These are phyloP conservation scores for Ophiostoma piceae DNA, from an alignment of 2,329 filamentous ascomycete species.

Conservation along the genomic window DNA sequence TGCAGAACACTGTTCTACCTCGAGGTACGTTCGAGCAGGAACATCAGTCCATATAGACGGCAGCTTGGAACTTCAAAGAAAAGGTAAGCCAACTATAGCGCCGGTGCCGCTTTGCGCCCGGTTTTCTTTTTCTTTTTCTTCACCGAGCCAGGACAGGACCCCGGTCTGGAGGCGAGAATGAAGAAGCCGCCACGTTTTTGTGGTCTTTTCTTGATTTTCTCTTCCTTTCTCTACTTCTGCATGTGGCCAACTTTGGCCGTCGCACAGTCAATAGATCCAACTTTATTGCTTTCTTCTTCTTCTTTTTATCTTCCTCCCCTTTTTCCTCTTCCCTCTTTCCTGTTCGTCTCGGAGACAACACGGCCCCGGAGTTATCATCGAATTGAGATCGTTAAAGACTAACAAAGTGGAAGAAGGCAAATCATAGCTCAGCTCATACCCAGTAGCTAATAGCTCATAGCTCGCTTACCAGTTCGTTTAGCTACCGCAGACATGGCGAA, in stretches of 20 bases:
- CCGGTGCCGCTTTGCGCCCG: neutral
- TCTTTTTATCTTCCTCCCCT: neutral
- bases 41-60: neutral
- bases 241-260: neutral
- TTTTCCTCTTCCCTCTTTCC: neutral
- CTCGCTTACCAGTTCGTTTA: neutral
- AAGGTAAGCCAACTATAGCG: neutral
- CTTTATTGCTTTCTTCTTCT: no score
- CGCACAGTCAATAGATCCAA: neutral
- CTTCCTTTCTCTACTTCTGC: neutral
- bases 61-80: neutral
- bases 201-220: neutral
- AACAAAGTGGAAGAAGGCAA: conserved; percentile 12
- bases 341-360: neutral
- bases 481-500: conserved; percentile 22
- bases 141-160: neutral
- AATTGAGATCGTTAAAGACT: neutral
- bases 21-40: neutral
- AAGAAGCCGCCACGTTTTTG: neutral
- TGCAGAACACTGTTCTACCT: neutral
- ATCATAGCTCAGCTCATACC: neutral
- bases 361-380: neutral
- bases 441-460: no score
- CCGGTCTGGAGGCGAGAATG: neutral
- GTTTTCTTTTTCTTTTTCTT: neutral